These are phyloP conservation scores for Coemansia sp. DNA, from an alignment of 192 early-diverging fungal genomes.

Conservation along the genomic window DNA sequence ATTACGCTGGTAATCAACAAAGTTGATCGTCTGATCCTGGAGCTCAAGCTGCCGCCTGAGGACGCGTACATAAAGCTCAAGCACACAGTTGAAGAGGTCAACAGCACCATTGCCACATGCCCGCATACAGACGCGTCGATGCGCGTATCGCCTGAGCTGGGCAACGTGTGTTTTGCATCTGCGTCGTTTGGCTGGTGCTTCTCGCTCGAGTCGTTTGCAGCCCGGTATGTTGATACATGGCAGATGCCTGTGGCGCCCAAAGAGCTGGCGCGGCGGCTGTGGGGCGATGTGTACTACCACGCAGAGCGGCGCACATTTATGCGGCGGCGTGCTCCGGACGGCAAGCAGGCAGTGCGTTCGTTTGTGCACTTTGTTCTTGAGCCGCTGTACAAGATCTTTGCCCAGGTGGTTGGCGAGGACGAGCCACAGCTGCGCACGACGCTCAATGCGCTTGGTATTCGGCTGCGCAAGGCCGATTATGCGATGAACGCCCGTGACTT, in stretches of 20 bases:
- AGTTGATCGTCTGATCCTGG: slow-evolving; percentile 95
- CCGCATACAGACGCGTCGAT: slow-evolving; percentile 18
- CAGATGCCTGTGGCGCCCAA: slow-evolving; percentile 57
- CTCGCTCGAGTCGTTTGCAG: slow-evolving; percentile 86
- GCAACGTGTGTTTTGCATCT: slow-evolving; percentile 95
- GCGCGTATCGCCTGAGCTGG: slow-evolving; percentile 87
- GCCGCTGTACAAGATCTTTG: slow-evolving; percentile 92
- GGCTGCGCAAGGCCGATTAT: slow-evolving; percentile 74
- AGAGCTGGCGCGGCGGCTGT: slow-evolving; percentile 87
- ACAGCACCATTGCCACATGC: slow-evolving; percentile 64
- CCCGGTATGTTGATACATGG: slow-evolving; percentile 82
- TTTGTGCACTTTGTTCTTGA: slow-evolving; percentile 97
- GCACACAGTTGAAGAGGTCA: slow-evolving; percentile 96
- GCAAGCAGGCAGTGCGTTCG: slow-evolving; percentile 64
- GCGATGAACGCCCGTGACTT: slow-evolving; percentile 84
- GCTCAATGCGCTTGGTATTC: slow-evolving; percentile 77
- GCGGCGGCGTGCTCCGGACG: slow-evolving; percentile 61
- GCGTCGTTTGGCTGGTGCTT: slow-evolving; percentile 92
- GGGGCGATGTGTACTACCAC: slow-evolving; percentile 96
- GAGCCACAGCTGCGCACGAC: slow-evolving; percentile 66
- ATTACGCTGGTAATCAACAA: slow-evolving; percentile 95
- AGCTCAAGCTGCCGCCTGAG: slow-evolving; percentile 91
- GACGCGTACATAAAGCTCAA: slow-evolving; percentile 97
- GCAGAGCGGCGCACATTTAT: slow-evolving; percentile 76
- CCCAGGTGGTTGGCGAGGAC: slow-evolving; percentile 60